Evolutionary conservation across 1,284 basidiomycete genomes (phyloP).

Genomic region (Fomitiporia mediterranea): DNA sequence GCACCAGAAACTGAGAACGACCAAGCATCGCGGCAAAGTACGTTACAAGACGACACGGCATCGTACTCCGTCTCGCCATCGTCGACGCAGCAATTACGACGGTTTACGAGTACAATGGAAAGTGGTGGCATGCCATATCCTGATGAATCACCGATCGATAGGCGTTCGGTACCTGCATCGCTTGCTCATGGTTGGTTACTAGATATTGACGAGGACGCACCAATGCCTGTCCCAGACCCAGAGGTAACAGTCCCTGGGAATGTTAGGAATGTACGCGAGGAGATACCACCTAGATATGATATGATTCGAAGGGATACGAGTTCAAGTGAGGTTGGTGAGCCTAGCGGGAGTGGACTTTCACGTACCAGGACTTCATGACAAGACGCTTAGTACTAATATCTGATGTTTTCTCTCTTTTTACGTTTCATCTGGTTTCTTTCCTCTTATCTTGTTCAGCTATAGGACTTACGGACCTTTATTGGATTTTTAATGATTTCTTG

Average conservation of each 20-base stretch:
- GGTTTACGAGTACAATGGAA: neutral
- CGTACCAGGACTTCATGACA: neutral
- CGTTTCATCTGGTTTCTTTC: too few species aligned
- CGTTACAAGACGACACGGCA: neutral
- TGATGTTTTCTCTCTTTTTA: neutral
- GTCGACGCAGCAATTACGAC: constrained; percentile 9
- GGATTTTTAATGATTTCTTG: too few species aligned
- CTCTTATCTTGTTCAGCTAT: too few species aligned
- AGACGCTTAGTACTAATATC: neutral
- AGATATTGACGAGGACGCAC: neutral
- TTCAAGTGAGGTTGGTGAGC: neutral
- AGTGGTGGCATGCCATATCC: neutral
- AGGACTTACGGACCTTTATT: too few species aligned
- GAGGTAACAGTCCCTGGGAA: neutral
- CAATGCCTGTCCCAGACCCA: neutral
- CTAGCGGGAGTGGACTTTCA: neutral
- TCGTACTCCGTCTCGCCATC: constrained; percentile 11
- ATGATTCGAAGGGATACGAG: constrained; percentile 13
- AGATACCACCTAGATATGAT: constrained; percentile 16
- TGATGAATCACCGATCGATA: constrained; percentile 6
- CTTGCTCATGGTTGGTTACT: neutral
- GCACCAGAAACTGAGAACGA: neutral
- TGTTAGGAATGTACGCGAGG: neutral
- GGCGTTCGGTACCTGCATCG: neutral
- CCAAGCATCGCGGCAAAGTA: neutral